Evolutionary conservation across 1,284 basidiomycete species (phyloP).

Genomic region (Ganoderma meredithae): DNA sequence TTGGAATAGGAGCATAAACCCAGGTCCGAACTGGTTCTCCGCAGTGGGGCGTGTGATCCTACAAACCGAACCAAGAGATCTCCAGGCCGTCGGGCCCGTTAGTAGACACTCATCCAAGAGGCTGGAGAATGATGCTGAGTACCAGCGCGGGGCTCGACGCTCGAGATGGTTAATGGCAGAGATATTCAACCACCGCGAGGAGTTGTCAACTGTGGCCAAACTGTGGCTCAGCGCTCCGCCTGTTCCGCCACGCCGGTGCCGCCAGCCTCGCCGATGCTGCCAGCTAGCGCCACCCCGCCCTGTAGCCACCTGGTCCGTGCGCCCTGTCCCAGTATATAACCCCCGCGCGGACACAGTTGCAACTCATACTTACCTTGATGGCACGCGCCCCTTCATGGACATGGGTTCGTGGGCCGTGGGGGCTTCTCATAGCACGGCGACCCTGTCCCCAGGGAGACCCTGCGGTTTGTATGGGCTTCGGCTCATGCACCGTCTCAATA

Average conservation of each 20-base stretch:
- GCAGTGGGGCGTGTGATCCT: slow-evolving; percentile 19
- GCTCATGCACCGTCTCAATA: slow-evolving; percentile 75
- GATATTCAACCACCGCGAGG: background rate
- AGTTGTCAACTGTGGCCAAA: no score
- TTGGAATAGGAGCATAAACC: background rate
- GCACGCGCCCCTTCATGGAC: slow-evolving; percentile 47
- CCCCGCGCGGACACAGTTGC: slow-evolving; percentile 18
- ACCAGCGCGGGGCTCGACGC: background rate
- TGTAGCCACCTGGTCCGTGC: slow-evolving; percentile 43
- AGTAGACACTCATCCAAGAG: background rate
- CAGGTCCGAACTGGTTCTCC: slow-evolving; percentile 18
- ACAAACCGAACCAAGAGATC: slow-evolving; percentile 7
- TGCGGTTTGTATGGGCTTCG: slow-evolving; percentile 70
- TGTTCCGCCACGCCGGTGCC: no score
- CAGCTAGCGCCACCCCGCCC: slow-evolving; percentile 27
- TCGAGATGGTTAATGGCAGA: slow-evolving; percentile 4
- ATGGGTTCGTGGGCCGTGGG: slow-evolving; percentile 52
- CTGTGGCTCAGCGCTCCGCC: background rate
- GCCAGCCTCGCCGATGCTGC: background rate
- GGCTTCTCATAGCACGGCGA: slow-evolving; percentile 74
- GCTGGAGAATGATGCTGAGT: background rate
- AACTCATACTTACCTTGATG: slow-evolving; percentile 51
- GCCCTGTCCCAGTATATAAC: slow-evolving; percentile 35
- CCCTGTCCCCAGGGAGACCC: slow-evolving; percentile 59
- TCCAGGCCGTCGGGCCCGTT: background rate